Evolutionary conservation across 176 grass and related monocot genomes (phyloP), one percentile per base, ranked within the genome.

Genomic region (Aegilops speltoides): DNA sequence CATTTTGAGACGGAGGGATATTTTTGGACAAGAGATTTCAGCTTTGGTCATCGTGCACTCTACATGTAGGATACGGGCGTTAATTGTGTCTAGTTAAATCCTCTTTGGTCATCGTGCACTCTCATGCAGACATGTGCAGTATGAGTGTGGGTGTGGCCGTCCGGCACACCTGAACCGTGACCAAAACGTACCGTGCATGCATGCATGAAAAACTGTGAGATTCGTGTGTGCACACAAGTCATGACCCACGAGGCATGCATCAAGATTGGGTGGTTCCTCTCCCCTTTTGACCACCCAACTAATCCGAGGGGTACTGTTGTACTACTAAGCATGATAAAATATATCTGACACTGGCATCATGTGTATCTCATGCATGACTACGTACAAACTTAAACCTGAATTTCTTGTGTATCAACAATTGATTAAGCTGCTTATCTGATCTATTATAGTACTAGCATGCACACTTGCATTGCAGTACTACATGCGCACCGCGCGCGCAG

Each of bases 111-210:
- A 56, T 56, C 54, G 19, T 22, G 54, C 19, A 59, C 19, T 76
- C 10, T 2, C 46, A 40, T 37, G 67, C 67, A 70, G 20, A 69
- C 16, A 19, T 70, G 33, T 36, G 20, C 68, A 12, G 10, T 43
- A 11, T 73, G 37, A 23, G 25, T 31, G 16, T 25, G 33, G 22
- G 83, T 12, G 37, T 83, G 77, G 19, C 17, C 46, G 46, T 7
- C 48, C 19, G 54, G 79, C 75, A 87, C 43, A 73, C 80, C 80
- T 90, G 89, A 86, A 82, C 33, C 57, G 17, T 86, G 74, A 56
- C 13, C 64, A 46, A 69, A 79, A n/a, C 40, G 66, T 54, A 54
- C 2, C 5, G 50, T 54, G 50, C 16, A 83, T 83, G 69, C 19
- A 73, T 67, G 26, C 64, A 72, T 33, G 61, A 76, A 69, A 70